Evolutionary conservation across 331 rosid genomes (phyloP).

Genomic region (Malus hybrid): DNA sequence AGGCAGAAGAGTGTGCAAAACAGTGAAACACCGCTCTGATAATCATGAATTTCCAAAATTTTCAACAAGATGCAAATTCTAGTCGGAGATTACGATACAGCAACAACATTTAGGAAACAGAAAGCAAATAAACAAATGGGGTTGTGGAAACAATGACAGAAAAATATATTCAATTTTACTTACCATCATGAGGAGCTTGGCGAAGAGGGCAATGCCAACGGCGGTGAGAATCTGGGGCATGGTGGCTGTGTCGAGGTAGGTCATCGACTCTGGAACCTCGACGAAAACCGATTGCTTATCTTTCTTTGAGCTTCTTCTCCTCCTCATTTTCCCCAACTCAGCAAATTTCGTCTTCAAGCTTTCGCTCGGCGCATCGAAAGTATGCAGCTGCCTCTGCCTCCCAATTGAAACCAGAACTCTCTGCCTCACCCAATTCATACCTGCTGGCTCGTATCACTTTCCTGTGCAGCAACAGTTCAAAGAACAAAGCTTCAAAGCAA

Average conservation of each 20-base stretch:
- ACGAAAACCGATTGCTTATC: conserved; percentile 22
- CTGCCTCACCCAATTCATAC: conserved; percentile 17
- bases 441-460: background rate
- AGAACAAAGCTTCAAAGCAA: too few species aligned
- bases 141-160: background rate
- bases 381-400: conserved; percentile 11
- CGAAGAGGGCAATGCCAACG: conserved; percentile 38
- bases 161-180: background rate
- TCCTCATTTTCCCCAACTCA: conserved; percentile 20
- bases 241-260: conserved; percentile 43
- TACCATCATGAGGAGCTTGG: conserved; percentile 51
- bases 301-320: conserved; percentile 17
- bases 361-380: conserved; percentile 26
- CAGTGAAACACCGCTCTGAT: background rate
- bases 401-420: conserved; percentile 6
- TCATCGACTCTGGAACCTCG: conserved; percentile 40
- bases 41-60: background rate
- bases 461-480: background rate
- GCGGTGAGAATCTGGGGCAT: conserved; percentile 45
- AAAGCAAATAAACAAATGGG: background rate
- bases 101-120: background rate
- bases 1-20: background rate
- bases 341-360: conserved; percentile 28
- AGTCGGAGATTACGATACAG: too few species aligned
- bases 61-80: too few species aligned